A percentile compares a stretch with the other conserved stretches of the same genome.
phyloP scores from a whole-genome alignment of 495 filamentous ascomycete species.

The Penicillium subrubescens region DNA sequence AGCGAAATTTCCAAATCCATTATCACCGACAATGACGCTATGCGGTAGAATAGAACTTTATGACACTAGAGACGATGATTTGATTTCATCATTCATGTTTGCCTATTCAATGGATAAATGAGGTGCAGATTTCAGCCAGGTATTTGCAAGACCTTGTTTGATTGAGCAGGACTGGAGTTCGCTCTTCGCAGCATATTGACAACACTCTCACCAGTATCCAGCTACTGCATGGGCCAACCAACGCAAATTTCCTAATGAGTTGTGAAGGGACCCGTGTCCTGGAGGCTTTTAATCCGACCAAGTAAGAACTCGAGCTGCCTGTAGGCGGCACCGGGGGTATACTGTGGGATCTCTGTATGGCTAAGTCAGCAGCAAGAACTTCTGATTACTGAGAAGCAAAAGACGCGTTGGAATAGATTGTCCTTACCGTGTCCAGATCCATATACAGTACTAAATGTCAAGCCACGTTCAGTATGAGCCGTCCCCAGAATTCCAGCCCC shows the following conservation, averaged over 20 bases:
- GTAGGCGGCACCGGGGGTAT: conserved; percentile 63
- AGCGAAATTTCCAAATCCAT: too few species aligned
- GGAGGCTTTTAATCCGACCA: conserved; percentile 56
- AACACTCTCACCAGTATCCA: not conserved
- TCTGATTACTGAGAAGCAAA: not conserved
- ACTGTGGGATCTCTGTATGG: conserved; percentile 53
- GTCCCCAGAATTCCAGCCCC: conserved; percentile 63
- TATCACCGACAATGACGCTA: too few species aligned
- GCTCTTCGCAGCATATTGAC: not conserved
- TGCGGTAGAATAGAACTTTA: too few species aligned
- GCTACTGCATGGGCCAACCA: not conserved
- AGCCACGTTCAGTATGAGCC: conserved; percentile 64
- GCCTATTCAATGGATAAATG: not conserved
- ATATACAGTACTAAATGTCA: conserved; percentile 65
- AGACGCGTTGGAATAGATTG: not conserved
- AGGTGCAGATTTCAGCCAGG: not conserved
- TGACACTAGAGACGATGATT: too few species aligned
- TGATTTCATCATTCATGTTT: too few species aligned
- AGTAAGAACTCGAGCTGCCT: conserved; percentile 69
- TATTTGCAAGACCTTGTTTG: too few species aligned
- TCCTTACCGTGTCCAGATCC: conserved; percentile 61
- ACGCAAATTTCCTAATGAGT: conserved; percentile 8
- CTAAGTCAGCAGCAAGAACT: not conserved
- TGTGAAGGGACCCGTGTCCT: conserved; percentile 36
- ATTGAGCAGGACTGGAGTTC: not conserved